A percentile compares a stretch with the other conserved stretches of the same genome.
These are phyloP conservation scores for Penicillium paneum DNA, from an alignment of 2,329 filamentous ascomycete genomes.

Conservation along the genomic window DNA sequence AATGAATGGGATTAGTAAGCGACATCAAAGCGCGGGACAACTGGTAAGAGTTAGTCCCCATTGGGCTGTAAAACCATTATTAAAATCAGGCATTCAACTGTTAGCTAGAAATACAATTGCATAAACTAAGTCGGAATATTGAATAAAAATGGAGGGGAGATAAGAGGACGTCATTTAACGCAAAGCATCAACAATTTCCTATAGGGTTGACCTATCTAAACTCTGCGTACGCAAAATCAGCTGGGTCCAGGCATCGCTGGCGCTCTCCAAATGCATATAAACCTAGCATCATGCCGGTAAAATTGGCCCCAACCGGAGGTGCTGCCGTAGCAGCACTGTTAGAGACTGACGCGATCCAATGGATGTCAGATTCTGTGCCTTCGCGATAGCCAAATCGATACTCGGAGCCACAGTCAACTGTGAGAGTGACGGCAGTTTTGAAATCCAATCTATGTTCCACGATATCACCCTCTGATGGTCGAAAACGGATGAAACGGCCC, in stretches of 20 bases:
- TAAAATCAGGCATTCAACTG: too few relatives aligned
- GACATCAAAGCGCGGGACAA: too few relatives aligned
- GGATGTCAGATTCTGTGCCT: background rate
- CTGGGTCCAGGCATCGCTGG: slow-evolving; percentile 41
- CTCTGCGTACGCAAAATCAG: slow-evolving; percentile 41
- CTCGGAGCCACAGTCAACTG: slow-evolving; percentile 30
- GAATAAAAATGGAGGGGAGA: too few relatives aligned
- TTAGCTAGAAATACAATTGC: too few relatives aligned
- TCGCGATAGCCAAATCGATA: slow-evolving; percentile 31
- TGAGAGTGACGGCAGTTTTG: slow-evolving; percentile 23
- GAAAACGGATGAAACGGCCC: slow-evolving; percentile 27
- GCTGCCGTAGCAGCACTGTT: slow-evolving; percentile 35
- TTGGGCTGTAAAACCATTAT: too few relatives aligned
- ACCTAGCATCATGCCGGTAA: slow-evolving; percentile 48
- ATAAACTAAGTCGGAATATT: too few relatives aligned
- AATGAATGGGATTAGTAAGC: too few relatives aligned
- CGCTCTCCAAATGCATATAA: slow-evolving; percentile 46
- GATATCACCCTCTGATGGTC: slow-evolving; percentile 17
- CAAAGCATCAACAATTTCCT: too few relatives aligned
- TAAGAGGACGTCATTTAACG: too few relatives aligned
- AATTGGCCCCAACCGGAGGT: slow-evolving; percentile 41
- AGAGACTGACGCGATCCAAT: slow-evolving; percentile 30
- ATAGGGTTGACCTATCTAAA: slow-evolving; percentile 4
- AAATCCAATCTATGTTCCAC: slow-evolving; percentile 14
- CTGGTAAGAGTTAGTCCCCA: too few relatives aligned